Percentiles rank a stretch among this genome's conserved stretches.
Conservation (phyloP, 1,284 basidiomycete species). For the Sporisorium sorghi region DNA sequence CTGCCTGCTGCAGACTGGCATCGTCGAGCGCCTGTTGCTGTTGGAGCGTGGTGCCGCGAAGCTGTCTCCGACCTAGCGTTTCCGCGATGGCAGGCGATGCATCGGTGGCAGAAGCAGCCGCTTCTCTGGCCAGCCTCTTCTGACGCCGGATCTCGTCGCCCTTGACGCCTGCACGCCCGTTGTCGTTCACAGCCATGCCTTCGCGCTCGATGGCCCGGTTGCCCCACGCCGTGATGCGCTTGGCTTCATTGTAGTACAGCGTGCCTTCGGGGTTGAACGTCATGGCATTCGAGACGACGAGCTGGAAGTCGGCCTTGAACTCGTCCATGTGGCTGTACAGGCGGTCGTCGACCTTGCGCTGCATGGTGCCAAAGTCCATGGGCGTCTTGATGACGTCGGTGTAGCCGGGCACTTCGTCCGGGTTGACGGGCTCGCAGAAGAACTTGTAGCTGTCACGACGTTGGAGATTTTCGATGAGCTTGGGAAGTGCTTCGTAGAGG, state of each 20-base stretch:
- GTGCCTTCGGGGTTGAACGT: constrained; percentile 64
- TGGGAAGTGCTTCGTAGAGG: constrained; percentile 51
- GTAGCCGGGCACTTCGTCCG: constrained; percentile 77
- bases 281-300: constrained; percentile 63
- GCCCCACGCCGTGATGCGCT: constrained; percentile 60
- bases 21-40: constrained; percentile 19
- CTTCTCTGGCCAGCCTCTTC: constrained; percentile 35
- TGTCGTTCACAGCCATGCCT: constrained; percentile 57
- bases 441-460: constrained; percentile 87
- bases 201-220: constrained; percentile 60
- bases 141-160: constrained; percentile 37
- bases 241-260: constrained; percentile 64
- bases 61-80: constrained; percentile 18
- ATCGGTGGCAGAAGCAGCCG: constrained; percentile 9
- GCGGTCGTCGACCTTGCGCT: constrained; percentile 61
- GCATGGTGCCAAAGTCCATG: constrained; percentile 86
- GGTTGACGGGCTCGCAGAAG: constrained; percentile 80
- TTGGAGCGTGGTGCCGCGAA: constrained; percentile 20
- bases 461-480: constrained; percentile 49
- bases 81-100: constrained; percentile 2
- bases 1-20: constrained; percentile 7
- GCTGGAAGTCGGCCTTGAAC: constrained; percentile 61
- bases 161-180: constrained; percentile 43
- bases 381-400: constrained; percentile 77
- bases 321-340: constrained; percentile 54